Evolutionary conservation across 148 eudicot genomes (phyloP).

Genomic region (Oxyria digyna): DNA sequence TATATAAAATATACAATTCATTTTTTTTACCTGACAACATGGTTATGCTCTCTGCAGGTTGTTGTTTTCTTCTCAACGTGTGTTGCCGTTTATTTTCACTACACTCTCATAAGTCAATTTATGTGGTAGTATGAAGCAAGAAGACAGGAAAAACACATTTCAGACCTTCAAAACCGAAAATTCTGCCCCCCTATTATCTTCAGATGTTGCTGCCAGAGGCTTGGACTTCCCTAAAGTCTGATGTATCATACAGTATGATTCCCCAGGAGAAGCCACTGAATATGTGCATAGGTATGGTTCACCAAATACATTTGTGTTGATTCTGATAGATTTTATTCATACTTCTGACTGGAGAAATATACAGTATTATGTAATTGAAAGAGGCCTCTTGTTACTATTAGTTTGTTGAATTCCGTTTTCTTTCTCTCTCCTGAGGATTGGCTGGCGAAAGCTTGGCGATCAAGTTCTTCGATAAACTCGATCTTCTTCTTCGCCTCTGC

Average conservation of each 20-base stretch:
- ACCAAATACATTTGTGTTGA: background rate
- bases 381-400: too few relatives aligned
- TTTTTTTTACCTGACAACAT: too few relatives aligned
- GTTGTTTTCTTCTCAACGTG: conserved; percentile 93
- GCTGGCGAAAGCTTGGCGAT: too few relatives aligned
- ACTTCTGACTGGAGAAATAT: too few relatives aligned
- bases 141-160: conserved; percentile 67
- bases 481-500: too few relatives aligned
- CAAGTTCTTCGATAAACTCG: too few relatives aligned
- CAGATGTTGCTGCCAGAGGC: conserved; percentile 94
- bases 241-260: conserved; percentile 94
- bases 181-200: conserved; percentile 81
- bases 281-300: conserved; percentile 78
- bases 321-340: too few relatives aligned
- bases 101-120: conserved; percentile 52
- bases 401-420: too few relatives aligned
- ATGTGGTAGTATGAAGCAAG: conserved; percentile 67
- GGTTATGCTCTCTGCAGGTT: too few relatives aligned
- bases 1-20: too few relatives aligned
- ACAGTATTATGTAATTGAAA: too few relatives aligned
- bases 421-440: too few relatives aligned
- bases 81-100: conserved; percentile 89
- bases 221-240: conserved; percentile 86
- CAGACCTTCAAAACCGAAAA: conserved; percentile 70
- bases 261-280: conserved; percentile 97